Evolutionary conservation across 2,329 filamentous ascomycete genomes (phyloP), one percentile per base, ranked within the genome.

Genomic region (Aspergillus carbonarius): DNA sequence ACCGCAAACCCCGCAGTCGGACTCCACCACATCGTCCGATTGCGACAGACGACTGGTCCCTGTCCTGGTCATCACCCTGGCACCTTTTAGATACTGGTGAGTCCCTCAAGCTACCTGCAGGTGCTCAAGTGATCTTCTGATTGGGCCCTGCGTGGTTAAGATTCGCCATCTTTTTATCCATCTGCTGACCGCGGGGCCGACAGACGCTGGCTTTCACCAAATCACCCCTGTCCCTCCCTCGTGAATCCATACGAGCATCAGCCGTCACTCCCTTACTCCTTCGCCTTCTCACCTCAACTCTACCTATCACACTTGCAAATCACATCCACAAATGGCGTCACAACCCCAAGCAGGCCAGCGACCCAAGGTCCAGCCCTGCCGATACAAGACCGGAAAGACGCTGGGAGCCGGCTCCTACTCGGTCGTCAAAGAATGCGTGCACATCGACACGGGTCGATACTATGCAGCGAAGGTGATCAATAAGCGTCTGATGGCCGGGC

Each of bases 391-490:
- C 6, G 95, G 95, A 64, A 99, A 99, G 83, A 98, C 95, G 23
- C 82, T 99, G 57, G 95, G 95, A 63, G 93, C 95, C 34, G 95
- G 95, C 64, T 97, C 93, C 58, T 99, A 99, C 79, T 97, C 93
- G 37, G 95, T 98, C 51, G 95, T 99, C 63, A 98, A 98, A 77
- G 95, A 99, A 80, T 99, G 95, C 74, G 93, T 98, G 27, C 95
- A 99, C 75, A 98, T 98, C 71, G 93, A 98, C 69, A 98, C 95
- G 0, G 93, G 93, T 47, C 88, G 93, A 66, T 98, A 97, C 78
- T 99, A 98, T 87, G 95, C 95, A 27, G 93, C 95, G 62, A 99
- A 99, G 77, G 95, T 99, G 63, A 99, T 99, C 78, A 99, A 99
- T 81, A 99, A 99, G 83, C 85, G 93, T 58, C 82, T 99, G 66